Base-by-base conservation (phyloP, 352 stramenopile genomes). In the Pythium volutum region DNA sequence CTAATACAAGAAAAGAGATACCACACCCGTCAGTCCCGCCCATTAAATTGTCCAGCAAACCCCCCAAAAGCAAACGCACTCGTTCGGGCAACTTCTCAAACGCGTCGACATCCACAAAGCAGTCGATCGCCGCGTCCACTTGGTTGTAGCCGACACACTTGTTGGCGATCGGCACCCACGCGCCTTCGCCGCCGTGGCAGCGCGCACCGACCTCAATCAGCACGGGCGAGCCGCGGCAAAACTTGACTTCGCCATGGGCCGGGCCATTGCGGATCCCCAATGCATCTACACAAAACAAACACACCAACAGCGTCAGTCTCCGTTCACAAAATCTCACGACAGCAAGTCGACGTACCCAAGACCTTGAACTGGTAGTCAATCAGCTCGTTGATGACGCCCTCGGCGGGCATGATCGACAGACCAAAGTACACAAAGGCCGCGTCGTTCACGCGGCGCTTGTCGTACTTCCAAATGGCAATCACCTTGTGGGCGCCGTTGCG, bases 381-480 rank as follows among this genome's bases (percentile, higher is more conserved):
- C 27, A 95, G 74, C 39, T 88, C 76, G 57, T 92, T 76, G 25
- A 95, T 71, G 23, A 89, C 75, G 2, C 76, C 78, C 16, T 80
- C 71, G 12, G 80, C 81, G 29, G 85, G 81, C 14, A 91, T 79
- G 55, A 93, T 62, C 18, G 83, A 92, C 15, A 95, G 62, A 6
- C 83, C 81, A 54, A 95, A 98, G 73, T 98, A 98, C 9, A 98
- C 96, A 70, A 98, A 98, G 16, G 91, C 88, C 7, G 91, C 92
- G 51, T 93, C 71, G 69, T 98, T 98, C 38, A 97, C 88, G 10
- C 85, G 79, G 42, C 96, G 81, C 79, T 99, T 99, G 74, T 99
- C 96, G 70, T 99, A 99, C 70, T 97, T 96, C 97, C 96, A 99
- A 14, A 99, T 84, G 20, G 95, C 96, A 34, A 91, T 89, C 45